phyloP scores from a whole-genome alignment of 2,329 filamentous ascomycete species.

The Thermoascus crustaceus region DNA sequence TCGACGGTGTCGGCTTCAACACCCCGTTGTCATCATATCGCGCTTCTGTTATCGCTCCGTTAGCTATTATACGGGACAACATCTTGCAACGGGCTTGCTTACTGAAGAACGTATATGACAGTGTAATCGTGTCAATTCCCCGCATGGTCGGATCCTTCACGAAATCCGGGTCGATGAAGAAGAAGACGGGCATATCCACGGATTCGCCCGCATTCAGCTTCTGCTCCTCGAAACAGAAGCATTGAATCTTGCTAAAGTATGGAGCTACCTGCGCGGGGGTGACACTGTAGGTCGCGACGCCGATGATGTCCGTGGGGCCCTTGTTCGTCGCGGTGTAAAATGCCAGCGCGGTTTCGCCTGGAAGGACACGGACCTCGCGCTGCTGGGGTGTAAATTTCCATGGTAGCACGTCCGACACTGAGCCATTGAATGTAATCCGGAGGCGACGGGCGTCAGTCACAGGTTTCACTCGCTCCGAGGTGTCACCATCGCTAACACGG shows the following conservation, averaged over 20 bases:
- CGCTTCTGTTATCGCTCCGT: conserved; percentile 52
- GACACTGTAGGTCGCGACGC: conserved; percentile 94
- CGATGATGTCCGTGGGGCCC: conserved; percentile 87
- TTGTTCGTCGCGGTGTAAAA: conserved; percentile 97
- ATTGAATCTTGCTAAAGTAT: conserved; percentile 99
- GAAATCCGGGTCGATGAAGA: conserved; percentile 96
- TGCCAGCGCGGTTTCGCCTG: conserved; percentile 90
- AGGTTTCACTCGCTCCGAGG: conserved; percentile 68
- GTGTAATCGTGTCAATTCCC: conserved; percentile 86
- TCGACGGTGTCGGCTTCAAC: conserved; percentile 48
- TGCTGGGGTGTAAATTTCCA: conserved; percentile 98
- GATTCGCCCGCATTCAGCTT: conserved; percentile 89
- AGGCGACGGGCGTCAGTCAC: conserved; percentile 75
- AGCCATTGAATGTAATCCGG: conserved; percentile 91
- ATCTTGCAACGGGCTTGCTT: conserved; percentile 30
- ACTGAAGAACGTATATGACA: conserved; percentile 99
- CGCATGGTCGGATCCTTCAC: conserved; percentile 87
- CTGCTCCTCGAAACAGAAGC: conserved; percentile 98
- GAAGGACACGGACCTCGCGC: conserved; percentile 88
- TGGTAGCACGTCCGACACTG: conserved; percentile 86
- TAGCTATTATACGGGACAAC: conserved; percentile 19
- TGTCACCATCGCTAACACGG: conserved; percentile 58
- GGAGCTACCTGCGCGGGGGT: conserved; percentile 91
- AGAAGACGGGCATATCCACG: conserved; percentile 99
- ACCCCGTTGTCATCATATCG: conserved; percentile 76